Evolutionary conservation across 164 flowering plant species (phyloP), one percentile per base, ranked within the genome.

Genomic region (Echeveria elegans): DNA sequence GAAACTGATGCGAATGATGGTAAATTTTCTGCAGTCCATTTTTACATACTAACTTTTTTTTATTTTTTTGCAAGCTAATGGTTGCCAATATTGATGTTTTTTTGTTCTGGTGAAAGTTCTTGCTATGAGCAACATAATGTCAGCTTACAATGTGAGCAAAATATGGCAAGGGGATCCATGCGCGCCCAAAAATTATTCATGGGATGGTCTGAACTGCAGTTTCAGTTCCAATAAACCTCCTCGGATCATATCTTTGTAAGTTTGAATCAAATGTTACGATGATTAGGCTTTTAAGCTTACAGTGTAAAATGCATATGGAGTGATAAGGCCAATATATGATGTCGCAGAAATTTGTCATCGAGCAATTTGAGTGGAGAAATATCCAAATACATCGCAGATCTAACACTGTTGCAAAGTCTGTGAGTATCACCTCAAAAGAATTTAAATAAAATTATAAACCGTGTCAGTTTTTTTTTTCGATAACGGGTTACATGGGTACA

Each of bases 121-220:
- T 21, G 78, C 80, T 8, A 69, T 79, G 30, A 61, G 19, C 45
- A 70, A 50, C 32, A 64, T 80, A 21, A 77, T 72, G 67, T 21
- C 40, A 5, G 15, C 41, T n/a, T 80, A 80, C 68, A 56, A 47
- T 21, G 19, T 78, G 31, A 72, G 53, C 58, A 74, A 61, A 64
- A 71, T 73, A 60, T 80, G 83, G 83, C 68, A 69, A 37, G 81
- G 79, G 43, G 81, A 80, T 71, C 83, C 83, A 29, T 77, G 83
- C 31, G 50, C 19, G 4, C 83, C 83, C 16, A 26, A 50, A 32
- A 36, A 24, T 60, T 75, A 65, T 71, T 26, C 37, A 1, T 80
- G 83, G 83, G 67, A 66, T 14, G 81, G 81, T 18, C 65, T 80
- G 28, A 66, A 45, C 2, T 80, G 83, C 74, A 72, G 64, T 47